Evolutionary conservation across 1,139 yeast species (phyloP).

Genomic region (Nakaseomyces kungkrabaensis): DNA sequence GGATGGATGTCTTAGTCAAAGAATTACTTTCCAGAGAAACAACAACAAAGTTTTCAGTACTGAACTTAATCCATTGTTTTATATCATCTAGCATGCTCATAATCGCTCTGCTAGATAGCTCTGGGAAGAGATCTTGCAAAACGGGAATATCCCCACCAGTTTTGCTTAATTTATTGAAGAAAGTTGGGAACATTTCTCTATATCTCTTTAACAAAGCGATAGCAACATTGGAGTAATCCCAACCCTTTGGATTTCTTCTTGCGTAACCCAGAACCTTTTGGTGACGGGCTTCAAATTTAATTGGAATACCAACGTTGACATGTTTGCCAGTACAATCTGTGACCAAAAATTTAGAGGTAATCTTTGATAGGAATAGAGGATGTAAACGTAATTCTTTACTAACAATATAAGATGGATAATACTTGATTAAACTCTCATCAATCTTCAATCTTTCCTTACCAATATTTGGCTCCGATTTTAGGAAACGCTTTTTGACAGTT

Average conservation of each 20-base stretch:
- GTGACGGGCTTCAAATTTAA: constrained; percentile 72
- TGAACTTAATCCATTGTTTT: constrained; percentile 48
- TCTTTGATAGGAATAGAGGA: constrained; percentile 60
- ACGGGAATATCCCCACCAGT: constrained; percentile 34
- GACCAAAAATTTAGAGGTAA: constrained; percentile 66
- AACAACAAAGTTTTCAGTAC: constrained; percentile 45
- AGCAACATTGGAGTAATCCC: constrained; percentile 82
- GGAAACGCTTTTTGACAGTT: constrained; percentile 44
- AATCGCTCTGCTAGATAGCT: constrained; percentile 32
- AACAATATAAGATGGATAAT: constrained; percentile 60
- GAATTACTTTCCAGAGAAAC: constrained; percentile 77
- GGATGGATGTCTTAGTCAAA: constrained; percentile 55
- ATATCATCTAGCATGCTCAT: constrained; percentile 38
- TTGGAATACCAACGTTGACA: constrained; percentile 72
- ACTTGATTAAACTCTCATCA: constrained; percentile 49
- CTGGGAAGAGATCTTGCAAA: constrained; percentile 35
- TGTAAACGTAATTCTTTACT: constrained; percentile 48
- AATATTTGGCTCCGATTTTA: constrained; percentile 49
- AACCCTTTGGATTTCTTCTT: constrained; percentile 52
- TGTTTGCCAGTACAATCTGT: constrained; percentile 43
- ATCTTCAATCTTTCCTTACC: constrained; percentile 49
- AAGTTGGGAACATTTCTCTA: constrained; percentile 46
- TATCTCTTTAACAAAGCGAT: constrained; percentile 56
- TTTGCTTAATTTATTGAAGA: constrained; percentile 35
- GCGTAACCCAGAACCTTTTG: constrained; percentile 85